A percentile compares a stretch with the other conserved stretches of the same genome.
These are phyloP conservation scores for Wickerhamomyces rabaulensis DNA, from an alignment of 805 yeast species.

Conservation along the genomic window DNA sequence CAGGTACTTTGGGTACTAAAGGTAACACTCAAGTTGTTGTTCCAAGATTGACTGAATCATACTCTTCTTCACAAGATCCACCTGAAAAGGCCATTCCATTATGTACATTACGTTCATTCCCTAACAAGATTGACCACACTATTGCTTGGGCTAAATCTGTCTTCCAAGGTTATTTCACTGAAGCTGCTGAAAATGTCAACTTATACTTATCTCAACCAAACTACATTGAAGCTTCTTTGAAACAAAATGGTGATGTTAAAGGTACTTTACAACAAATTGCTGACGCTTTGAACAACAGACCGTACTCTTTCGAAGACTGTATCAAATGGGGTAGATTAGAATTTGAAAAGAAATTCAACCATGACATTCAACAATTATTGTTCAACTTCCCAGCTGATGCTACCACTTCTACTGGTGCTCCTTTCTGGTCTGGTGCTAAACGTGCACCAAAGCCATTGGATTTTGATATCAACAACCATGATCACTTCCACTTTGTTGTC, in stretches of 20 bases:
- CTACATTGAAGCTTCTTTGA: conserved; percentile 85
- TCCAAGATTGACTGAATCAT: conserved; percentile 91
- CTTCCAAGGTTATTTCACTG: conserved; percentile 87
- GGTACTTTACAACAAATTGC: conserved; percentile 78
- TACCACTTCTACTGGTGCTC: conserved; percentile 80
- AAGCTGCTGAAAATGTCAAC: conserved; percentile 91
- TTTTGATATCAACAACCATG: conserved; percentile 69
- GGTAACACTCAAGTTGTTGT: conserved; percentile 97
- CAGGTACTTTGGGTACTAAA: conserved; percentile 97
- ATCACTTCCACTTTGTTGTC: conserved; percentile 77
- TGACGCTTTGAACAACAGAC: conserved; percentile 72
- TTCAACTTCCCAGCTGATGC: conserved; percentile 96
- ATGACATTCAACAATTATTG: conserved; percentile 84
- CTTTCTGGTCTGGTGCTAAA: conserved; percentile 98
- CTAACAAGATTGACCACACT: conserved; percentile 96
- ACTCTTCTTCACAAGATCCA: conserved; percentile 95
- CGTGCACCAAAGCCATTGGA: conserved; percentile 87
- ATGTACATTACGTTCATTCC: conserved; percentile 96
- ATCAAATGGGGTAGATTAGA: conserved; percentile 90
- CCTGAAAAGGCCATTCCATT: conserved; percentile 97
- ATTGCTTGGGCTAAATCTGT: conserved; percentile 98
- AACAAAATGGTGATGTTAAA: conserved; percentile 89
- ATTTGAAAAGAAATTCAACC: conserved; percentile 78
- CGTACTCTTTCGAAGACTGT: conserved; percentile 88
- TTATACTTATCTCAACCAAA: conserved; percentile 86